phyloP scores from a whole-genome alignment of 2,329 filamentous ascomycete genomes.

The Alternaria viburni region DNA sequence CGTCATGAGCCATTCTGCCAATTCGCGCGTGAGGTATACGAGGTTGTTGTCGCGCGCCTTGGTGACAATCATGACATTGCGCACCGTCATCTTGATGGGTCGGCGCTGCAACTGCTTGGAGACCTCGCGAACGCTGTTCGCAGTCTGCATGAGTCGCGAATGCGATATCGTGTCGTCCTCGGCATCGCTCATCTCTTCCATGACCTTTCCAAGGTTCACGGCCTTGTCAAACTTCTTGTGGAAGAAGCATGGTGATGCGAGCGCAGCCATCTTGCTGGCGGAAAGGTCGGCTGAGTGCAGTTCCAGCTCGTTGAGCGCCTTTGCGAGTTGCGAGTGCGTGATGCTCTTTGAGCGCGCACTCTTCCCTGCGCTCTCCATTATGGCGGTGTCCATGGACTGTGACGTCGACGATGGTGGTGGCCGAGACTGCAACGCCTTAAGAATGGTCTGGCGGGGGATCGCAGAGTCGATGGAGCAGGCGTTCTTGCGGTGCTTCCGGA shows the following conservation, averaged over 20 bases:
- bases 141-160: slow-evolving; percentile 91
- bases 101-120: slow-evolving; percentile 92
- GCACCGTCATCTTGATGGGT: slow-evolving; percentile 89
- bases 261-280: slow-evolving; percentile 62
- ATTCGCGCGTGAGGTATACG: slow-evolving; percentile 84
- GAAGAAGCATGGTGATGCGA: slow-evolving; percentile 96
- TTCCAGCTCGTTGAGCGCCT: slow-evolving; percentile 61
- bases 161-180: slow-evolving; percentile 89
- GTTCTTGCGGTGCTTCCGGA: slow-evolving; percentile 47
- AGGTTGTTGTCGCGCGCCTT: slow-evolving; percentile 96
- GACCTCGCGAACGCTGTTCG: slow-evolving; percentile 91
- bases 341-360: slow-evolving; percentile 37
- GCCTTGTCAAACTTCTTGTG: slow-evolving; percentile 96
- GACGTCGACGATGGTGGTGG: slow-evolving; percentile 59
- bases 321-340: slow-evolving; percentile 64
- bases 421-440: slow-evolving; percentile 78
- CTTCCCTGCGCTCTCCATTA: slow-evolving; percentile 53
- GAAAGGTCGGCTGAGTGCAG: slow-evolving; percentile 52
- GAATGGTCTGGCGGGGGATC: slow-evolving; percentile 78
- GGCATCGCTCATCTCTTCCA: slow-evolving; percentile 90
- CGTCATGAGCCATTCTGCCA: slow-evolving; percentile 84
- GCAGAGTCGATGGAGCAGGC: slow-evolving; percentile 64
- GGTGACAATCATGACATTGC: slow-evolving; percentile 97
- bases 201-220: slow-evolving; percentile 90
- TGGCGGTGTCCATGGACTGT: slow-evolving; percentile 68